Evolutionary conservation across 2,329 filamentous ascomycete genomes (phyloP), one percentile per base, ranked within the genome.

Genomic region (Pochonia chlamydosporia): DNA sequence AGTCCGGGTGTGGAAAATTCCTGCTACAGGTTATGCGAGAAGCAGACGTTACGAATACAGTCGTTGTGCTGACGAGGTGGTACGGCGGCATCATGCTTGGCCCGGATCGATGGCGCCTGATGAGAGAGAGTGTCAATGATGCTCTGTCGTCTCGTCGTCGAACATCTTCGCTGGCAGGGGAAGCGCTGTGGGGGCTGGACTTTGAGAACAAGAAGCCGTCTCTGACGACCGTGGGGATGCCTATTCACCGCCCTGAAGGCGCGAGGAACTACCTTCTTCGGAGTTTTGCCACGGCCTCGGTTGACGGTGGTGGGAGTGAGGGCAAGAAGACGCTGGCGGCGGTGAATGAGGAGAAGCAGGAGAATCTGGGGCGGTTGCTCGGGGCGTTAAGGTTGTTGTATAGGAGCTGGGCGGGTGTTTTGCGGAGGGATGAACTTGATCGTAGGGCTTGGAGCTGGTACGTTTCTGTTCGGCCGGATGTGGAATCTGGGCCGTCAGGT

Each of bases 381-480:
- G 84, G 80, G 3, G 83, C 87, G 0, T 69, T 95, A 48, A 78
- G 90, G 51, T 62, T 89, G 18, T 63, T 95, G 1, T 90, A 82
- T 57, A 72, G 76, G 40, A 92, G 87, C 51, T 95, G 89, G 90
- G 74, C 76, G 1, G 66, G 71, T n/a, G 74, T 80, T 25, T 62
- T 95, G 28, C 73, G 66, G 23, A 67, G 69, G 4, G 72, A 77
- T 14, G 87, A 95, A 57, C 69, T 95, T 44, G 87, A 95, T 60
- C 75, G 76, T 51, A 78, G 82, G 49, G 87, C 88, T 16, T 95
- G 89, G 87, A 71, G 71, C 10, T 95, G 89, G 89, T 95, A 95
- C 64, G 72, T 85, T 2, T 75, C 78, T 20, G 81, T 91, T 18
- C 73, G 90, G 52, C 89, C 89, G 1, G 83, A 88, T 18, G 85